Evolutionary conservation across 192 early-diverging fungal species (phyloP).

Genomic region (Diversispora eburnea): DNA sequence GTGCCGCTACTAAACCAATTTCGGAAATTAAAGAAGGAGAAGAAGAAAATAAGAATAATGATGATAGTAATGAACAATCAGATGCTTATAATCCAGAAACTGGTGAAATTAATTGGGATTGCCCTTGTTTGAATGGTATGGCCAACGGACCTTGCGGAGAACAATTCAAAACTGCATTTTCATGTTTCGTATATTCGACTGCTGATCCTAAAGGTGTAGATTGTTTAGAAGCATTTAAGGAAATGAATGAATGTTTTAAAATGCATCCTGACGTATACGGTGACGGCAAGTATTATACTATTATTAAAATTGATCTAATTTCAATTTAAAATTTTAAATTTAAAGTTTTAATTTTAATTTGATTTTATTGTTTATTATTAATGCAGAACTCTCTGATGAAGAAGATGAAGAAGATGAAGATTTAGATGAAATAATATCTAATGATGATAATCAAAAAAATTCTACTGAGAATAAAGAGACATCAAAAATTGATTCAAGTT

Average conservation of each 20-base stretch:
- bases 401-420: too few species aligned
- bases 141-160: conserved; percentile 96
- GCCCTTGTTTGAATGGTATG: conserved; percentile 94
- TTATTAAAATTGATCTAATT: neutral
- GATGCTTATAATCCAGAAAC: conserved; percentile 74
- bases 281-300: conserved; percentile 41
- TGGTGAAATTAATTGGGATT: conserved; percentile 96
- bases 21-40: too few species aligned
- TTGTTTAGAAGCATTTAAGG: conserved; percentile 88
- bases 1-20: too few species aligned
- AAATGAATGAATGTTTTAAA: conserved; percentile 91
- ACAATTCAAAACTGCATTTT: conserved; percentile 92
- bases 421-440: too few species aligned
- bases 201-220: conserved; percentile 97
- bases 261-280: conserved; percentile 91
- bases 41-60: too few species aligned
- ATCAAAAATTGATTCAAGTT: too few species aligned
- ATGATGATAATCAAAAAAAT: too few species aligned
- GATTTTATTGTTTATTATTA: too few species aligned
- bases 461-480: too few species aligned
- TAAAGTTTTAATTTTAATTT: too few species aligned
- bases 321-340: neutral
- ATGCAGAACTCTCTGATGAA: too few species aligned
- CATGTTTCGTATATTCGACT: conserved; percentile 92
- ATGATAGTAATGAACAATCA: conserved; percentile 33